These are phyloP conservation scores for Magnusiomyces suaveolens DNA, from an alignment of 1,139 yeast genomes.

Conservation along the genomic window DNA sequence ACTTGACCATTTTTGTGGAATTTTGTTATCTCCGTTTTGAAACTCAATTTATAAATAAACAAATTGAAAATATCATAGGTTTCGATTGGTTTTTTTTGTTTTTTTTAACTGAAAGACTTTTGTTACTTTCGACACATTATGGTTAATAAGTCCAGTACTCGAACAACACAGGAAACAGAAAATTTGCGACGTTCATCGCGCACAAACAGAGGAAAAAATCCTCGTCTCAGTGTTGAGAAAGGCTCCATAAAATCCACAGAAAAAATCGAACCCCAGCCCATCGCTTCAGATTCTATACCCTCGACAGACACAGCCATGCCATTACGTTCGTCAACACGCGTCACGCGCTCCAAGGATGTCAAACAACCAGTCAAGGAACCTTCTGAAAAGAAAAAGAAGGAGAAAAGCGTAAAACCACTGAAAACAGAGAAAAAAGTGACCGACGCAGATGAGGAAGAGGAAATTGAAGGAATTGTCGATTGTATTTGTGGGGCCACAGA, in stretches of 20 bases:
- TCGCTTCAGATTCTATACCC: slow-evolving; percentile 11
- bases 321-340: background rate
- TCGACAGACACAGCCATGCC: background rate
- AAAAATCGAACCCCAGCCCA: background rate
- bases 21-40: too few species aligned
- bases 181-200: slow-evolving; percentile 35
- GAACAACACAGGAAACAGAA: background rate
- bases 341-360: background rate
- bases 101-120: too few species aligned
- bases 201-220: slow-evolving; percentile 37
- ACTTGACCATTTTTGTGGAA: too few species aligned
- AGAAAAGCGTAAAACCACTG: background rate
- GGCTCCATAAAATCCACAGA: slow-evolving; percentile 17
- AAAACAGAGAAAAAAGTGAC: background rate
- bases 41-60: too few species aligned
- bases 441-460: slow-evolving; percentile 15
- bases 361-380: slow-evolving; percentile 10
- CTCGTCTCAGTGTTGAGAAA: slow-evolving; percentile 28
- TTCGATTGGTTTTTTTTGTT: too few species aligned
- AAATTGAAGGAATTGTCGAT: slow-evolving; percentile 29
- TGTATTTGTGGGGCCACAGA: slow-evolving; percentile 60
- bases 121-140: background rate
- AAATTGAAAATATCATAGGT: too few species aligned
- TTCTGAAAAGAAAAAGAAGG: slow-evolving; percentile 1
- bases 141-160: background rate